A percentile compares a stretch with the other conserved stretches of the same genome.
phyloP scores from a whole-genome alignment of 2,329 filamentous ascomycete species.

The Verticillium zaregamsianum region DNA sequence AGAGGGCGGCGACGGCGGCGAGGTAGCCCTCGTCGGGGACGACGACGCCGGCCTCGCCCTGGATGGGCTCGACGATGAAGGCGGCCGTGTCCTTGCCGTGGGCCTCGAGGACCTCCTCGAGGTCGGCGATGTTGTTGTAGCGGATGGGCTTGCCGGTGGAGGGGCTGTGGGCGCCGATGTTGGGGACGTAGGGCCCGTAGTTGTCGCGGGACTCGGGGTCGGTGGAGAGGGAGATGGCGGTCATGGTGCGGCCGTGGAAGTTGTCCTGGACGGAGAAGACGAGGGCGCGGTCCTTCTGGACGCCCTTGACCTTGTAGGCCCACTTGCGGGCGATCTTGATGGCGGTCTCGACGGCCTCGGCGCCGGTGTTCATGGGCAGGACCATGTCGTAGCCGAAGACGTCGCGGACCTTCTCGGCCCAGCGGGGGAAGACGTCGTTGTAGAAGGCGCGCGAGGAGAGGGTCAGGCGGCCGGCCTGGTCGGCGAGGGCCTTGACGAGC shows the following conservation, averaged over 20 bases:
- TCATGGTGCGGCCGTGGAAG: constrained; percentile 96
- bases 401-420: constrained; percentile 85
- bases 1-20: constrained; percentile 72
- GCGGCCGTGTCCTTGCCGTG: constrained; percentile 85
- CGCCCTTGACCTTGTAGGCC: constrained; percentile 95
- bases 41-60: constrained; percentile 95
- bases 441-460: constrained; percentile 94
- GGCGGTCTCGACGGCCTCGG: constrained; percentile 92
- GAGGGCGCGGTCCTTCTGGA: constrained; percentile 77
- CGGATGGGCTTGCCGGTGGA: constrained; percentile 70
- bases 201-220: constrained; percentile 95
- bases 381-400: constrained; percentile 98
- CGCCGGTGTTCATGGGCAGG: constrained; percentile 95
- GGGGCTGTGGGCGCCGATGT: constrained; percentile 74
- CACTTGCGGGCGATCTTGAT: constrained; percentile 97
- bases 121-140: constrained; percentile 80
- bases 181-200: constrained; percentile 93
- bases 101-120: constrained; percentile 73
- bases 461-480: constrained; percentile 85
- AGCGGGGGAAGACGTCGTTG: constrained; percentile 96
- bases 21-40: constrained; percentile 92
- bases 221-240: constrained; percentile 89
- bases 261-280: constrained; percentile 85
- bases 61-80: constrained; percentile 93
- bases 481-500: constrained; percentile 81